phyloP scores from a whole-genome alignment of 371 early-diverging fungal species.

The Zychaea mexicana region DNA sequence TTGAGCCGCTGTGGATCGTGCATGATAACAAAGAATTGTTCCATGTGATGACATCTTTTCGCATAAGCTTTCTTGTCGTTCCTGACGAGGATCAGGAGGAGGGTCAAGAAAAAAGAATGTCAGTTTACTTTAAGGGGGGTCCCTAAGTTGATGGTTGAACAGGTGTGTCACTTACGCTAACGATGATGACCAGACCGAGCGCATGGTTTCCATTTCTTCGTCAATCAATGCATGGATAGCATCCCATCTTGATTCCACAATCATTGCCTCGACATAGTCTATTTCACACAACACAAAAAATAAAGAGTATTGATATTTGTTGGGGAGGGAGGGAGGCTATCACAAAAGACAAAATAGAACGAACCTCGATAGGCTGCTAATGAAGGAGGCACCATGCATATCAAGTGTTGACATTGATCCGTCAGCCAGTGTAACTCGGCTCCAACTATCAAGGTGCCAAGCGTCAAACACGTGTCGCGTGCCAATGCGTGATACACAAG shows the following conservation, averaged over 20 bases:
- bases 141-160: no score
- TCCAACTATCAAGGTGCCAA: not conserved
- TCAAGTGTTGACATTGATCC: not conserved
- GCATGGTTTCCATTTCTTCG: not conserved
- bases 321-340: no score
- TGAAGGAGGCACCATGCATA: not conserved
- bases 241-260: not conserved
- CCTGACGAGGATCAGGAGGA: not conserved
- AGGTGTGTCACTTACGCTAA: not conserved
- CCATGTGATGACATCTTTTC: not conserved
- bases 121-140: no score
- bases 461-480: not conserved
- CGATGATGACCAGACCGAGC: not conserved
- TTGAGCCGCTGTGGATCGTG: not conserved
- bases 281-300: no score
- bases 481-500: not conserved
- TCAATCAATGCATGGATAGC: not conserved
- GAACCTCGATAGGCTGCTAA: not conserved
- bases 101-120: no score
- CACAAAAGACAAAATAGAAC: no score
- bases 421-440: not conserved
- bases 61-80: not conserved
- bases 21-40: not conserved
- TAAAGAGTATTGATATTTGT: no score
- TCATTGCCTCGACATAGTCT: not conserved